These are phyloP conservation scores for Paramecium bursaria DNA, from an alignment of 73 alveolate genomes.

Conservation along the genomic window DNA sequence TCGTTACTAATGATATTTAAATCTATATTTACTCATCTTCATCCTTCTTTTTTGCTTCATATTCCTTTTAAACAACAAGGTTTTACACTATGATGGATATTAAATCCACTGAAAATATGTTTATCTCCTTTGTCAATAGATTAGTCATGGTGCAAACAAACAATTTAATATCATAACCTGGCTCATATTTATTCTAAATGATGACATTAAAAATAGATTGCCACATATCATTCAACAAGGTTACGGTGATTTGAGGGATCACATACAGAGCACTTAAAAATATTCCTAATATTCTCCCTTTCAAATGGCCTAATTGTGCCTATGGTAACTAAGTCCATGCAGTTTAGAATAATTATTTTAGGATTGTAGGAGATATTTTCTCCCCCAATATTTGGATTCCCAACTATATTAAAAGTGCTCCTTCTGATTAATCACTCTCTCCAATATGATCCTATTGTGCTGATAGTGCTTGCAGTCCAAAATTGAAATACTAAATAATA, in stretches of 20 bases:
- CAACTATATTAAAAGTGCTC: constrained; percentile 19
- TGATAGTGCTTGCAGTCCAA: neutral
- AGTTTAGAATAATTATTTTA: constrained; percentile 5
- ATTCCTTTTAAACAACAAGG: neutral
- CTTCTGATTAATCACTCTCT: constrained; percentile 33
- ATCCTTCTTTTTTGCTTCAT: constrained; percentile 2
- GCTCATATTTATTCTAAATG: neutral
- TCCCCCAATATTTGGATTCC: constrained; percentile 27
- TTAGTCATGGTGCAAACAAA: constrained; percentile 6
- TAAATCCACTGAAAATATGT: neutral
- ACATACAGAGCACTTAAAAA: constrained; percentile 27
- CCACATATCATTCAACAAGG: neutral
- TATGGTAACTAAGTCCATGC: neutral
- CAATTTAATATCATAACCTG: constrained; percentile 46
- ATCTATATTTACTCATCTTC: neutral
- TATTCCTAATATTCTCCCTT: constrained; percentile 15
- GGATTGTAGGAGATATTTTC: neutral
- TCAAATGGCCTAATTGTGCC: neutral
- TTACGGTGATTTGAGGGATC: constrained; percentile 9
- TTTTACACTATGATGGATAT: neutral
- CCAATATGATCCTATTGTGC: neutral
- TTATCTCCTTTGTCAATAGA: neutral
- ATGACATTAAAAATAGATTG: neutral
- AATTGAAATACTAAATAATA: neutral
- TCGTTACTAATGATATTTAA: neutral